These are phyloP conservation scores for Lachnellula willkommii DNA, from an alignment of 2,329 filamentous ascomycete genomes.

Conservation along the genomic window DNA sequence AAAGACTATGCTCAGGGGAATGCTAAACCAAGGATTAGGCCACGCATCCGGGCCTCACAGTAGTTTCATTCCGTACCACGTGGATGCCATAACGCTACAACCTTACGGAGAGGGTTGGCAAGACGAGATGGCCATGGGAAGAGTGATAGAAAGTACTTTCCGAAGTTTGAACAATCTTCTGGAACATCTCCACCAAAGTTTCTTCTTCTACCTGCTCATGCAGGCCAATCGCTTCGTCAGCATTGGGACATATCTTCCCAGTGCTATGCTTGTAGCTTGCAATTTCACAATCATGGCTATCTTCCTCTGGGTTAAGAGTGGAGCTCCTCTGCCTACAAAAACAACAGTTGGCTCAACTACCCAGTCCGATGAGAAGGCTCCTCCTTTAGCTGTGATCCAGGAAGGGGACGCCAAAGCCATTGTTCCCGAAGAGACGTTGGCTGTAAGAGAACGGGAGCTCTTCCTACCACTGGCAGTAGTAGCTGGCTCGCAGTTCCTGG, in stretches of 20 bases:
- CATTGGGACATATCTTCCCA: conserved; percentile 94
- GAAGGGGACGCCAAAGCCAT: conserved; percentile 20
- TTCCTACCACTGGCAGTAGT: conserved; percentile 72
- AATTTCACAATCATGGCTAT: conserved; percentile 97
- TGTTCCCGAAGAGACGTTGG: conserved; percentile 17
- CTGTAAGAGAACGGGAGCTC: conserved; percentile 46
- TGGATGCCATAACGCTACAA: conserved; percentile 90
- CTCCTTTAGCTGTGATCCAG: conserved; percentile 21
- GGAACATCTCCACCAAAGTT: conserved; percentile 96
- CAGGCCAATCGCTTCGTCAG: conserved; percentile 90
- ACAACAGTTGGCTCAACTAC: conserved; percentile 14
- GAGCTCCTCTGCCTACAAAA: conserved; percentile 35
- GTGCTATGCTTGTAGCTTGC: conserved; percentile 91
- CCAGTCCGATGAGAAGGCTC: conserved; percentile 32
- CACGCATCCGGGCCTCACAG: conserved; percentile 88
- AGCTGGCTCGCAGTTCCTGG: conserved; percentile 66
- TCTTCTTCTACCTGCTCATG: conserved; percentile 98
- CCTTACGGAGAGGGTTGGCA: conserved; percentile 91
- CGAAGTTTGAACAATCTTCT: conserved; percentile 92
- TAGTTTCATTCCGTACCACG: conserved; percentile 94
- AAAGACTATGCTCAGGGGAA: conserved; percentile 82
- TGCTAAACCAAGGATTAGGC: conserved; percentile 86
- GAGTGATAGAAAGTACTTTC: conserved; percentile 84
- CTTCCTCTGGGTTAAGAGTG: conserved; percentile 87
- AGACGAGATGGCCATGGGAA: conserved; percentile 92